Percentiles rank a stretch among this genome's conserved stretches.
phyloP scores from a whole-genome alignment of 2,329 filamentous ascomycete species.

The Celoporthe dispersa region DNA sequence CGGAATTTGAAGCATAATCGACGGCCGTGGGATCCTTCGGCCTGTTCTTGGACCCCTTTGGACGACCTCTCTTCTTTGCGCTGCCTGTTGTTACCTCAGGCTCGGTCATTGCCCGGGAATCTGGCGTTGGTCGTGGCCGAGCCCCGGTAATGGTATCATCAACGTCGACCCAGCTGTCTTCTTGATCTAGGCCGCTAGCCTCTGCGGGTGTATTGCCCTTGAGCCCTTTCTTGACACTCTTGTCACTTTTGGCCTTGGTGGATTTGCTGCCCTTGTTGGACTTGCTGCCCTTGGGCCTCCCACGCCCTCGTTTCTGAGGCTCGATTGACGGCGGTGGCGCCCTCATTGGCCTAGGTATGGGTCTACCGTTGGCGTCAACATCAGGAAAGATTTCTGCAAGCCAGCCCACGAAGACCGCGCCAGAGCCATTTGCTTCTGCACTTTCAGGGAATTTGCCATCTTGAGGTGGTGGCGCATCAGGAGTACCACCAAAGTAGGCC shows the following conservation, averaged over 20 bases:
- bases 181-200: slow-evolving; percentile 32
- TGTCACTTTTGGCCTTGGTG: slow-evolving; percentile 52
- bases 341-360: slow-evolving; percentile 32
- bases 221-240: slow-evolving; percentile 54
- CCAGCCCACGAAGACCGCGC: slow-evolving; percentile 64
- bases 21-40: slow-evolving; percentile 40
- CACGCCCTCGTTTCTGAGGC: slow-evolving; percentile 51
- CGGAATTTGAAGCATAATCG: slow-evolving; percentile 3
- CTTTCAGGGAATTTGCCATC: slow-evolving; percentile 60
- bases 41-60: slow-evolving; percentile 58
- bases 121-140: slow-evolving; percentile 13
- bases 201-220: slow-evolving; percentile 32
- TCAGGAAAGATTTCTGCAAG: slow-evolving; percentile 66
- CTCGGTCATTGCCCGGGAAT: slow-evolving; percentile 4
- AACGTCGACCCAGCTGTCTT: slow-evolving; percentile 53
- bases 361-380: slow-evolving; percentile 31
- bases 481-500: slow-evolving; percentile 66
- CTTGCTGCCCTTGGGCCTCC: slow-evolving; percentile 63
- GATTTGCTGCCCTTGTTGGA: too few relatives aligned
- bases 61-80: slow-evolving; percentile 50
- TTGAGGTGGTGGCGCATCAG: slow-evolving; percentile 55
- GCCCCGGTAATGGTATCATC: slow-evolving; percentile 39
- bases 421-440: slow-evolving; percentile 59
- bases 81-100: slow-evolving; percentile 32
- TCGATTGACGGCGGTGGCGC: slow-evolving; percentile 32